Percentiles rank a stretch among this genome's conserved stretches.
These are phyloP conservation scores for Bremia lactucae DNA, from an alignment of 352 stramenopile genomes.

Conservation along the genomic window DNA sequence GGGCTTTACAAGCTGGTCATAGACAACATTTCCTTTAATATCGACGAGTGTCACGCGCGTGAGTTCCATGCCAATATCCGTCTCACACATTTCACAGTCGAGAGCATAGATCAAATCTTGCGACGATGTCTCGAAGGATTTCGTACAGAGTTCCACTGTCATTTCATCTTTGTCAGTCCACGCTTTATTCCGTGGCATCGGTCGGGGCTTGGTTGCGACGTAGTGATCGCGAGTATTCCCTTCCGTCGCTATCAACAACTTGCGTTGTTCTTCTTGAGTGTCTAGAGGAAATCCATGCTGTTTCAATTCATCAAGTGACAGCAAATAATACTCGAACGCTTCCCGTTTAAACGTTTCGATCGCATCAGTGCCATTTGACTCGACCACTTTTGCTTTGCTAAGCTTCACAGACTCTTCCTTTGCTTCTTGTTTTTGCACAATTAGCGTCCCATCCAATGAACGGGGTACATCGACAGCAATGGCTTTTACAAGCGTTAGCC, in stretches of 20 bases:
- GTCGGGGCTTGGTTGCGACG: constrained; percentile 34
- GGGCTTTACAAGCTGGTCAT: constrained; percentile 78
- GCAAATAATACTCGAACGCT: constrained; percentile 41
- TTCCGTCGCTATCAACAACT: constrained; percentile 37
- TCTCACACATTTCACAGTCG: constrained; percentile 88
- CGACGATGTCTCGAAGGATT: constrained; percentile 10
- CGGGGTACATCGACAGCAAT: constrained; percentile 42
- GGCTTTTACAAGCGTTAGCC: constrained; percentile 57
- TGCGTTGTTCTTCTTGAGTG: constrained; percentile 44
- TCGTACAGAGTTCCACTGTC: constrained; percentile 15
- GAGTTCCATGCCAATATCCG: constrained; percentile 71
- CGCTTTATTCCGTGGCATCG: constrained; percentile 2
- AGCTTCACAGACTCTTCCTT: background rate
- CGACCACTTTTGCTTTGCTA: constrained; percentile 4
- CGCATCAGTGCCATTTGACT: constrained; percentile 3
- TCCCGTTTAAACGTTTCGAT: constrained; percentile 5
- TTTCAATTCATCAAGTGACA: constrained; percentile 52
- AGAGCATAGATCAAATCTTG: constrained; percentile 47
- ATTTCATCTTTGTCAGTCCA: constrained; percentile 13
- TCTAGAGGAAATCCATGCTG: constrained; percentile 63
- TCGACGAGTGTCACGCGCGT: constrained; percentile 77
- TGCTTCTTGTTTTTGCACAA: constrained; percentile 11
- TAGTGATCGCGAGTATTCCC: constrained; percentile 44
- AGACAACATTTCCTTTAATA: constrained; percentile 41
- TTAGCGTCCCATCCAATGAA: constrained; percentile 27